phyloP scores from a whole-genome alignment of 1,139 yeast genomes.

The Debaryomycetaceae sp. region DNA sequence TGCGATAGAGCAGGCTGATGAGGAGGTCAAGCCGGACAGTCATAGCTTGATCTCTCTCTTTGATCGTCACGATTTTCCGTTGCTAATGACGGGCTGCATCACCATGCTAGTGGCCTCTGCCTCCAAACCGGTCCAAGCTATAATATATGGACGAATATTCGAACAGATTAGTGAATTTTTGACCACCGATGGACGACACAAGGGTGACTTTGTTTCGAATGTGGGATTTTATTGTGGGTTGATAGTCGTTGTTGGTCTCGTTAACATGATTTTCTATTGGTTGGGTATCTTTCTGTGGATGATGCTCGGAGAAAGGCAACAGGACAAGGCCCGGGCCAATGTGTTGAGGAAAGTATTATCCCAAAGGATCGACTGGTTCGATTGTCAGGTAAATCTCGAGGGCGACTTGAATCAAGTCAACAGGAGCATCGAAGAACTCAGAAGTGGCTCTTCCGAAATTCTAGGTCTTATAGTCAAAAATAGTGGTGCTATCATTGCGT shows the following conservation, averaged over 20 bases:
- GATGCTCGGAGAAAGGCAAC: slow-evolving; percentile 70
- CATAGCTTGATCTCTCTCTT: slow-evolving; percentile 26
- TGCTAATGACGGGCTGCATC: slow-evolving; percentile 19
- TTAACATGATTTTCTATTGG: slow-evolving; percentile 51
- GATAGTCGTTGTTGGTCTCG: slow-evolving; percentile 56
- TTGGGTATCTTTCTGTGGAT: slow-evolving; percentile 60
- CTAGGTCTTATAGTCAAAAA: slow-evolving; percentile 56
- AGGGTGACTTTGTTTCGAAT: slow-evolving; percentile 35
- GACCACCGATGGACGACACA: slow-evolving; percentile 20
- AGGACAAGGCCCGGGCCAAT: slow-evolving; percentile 48
- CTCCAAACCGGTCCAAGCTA: slow-evolving; percentile 60
- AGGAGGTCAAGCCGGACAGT: neutral
- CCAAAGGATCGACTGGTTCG: slow-evolving; percentile 57
- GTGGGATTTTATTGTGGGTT: slow-evolving; percentile 50
- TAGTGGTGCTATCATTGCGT: slow-evolving; percentile 48
- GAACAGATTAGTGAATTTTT: slow-evolving; percentile 41
- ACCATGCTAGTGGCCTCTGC: slow-evolving; percentile 40
- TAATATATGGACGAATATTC: slow-evolving; percentile 66
- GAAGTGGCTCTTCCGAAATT: slow-evolving; percentile 68
- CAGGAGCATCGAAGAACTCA: slow-evolving; percentile 74
- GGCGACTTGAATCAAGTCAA: slow-evolving; percentile 67
- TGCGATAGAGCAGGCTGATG: neutral
- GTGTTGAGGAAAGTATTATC: slow-evolving; percentile 37
- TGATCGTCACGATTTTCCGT: slow-evolving; percentile 18
- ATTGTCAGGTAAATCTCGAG: slow-evolving; percentile 46